Evolutionary conservation across 331 rosid genomes (phyloP).

Genomic region (Telfairia occidentalis): DNA sequence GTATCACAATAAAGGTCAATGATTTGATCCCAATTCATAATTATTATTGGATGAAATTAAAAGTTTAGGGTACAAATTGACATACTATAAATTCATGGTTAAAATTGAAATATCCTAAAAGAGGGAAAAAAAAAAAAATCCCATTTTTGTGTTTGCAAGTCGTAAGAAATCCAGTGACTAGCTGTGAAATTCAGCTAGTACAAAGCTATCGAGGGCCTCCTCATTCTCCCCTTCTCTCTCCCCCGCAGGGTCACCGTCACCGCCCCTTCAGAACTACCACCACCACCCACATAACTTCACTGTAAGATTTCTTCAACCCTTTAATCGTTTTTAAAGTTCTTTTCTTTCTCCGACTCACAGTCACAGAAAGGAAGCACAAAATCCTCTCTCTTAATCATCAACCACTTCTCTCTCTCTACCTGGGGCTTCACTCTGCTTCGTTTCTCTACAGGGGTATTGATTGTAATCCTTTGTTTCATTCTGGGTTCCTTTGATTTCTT

Average conservation of each 20-base stretch:
- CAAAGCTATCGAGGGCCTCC: slow-evolving; percentile 6
- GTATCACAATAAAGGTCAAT: too few species aligned
- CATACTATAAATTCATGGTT: too few species aligned
- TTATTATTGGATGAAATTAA: too few species aligned
- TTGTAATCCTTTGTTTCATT: background rate
- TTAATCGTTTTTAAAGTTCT: background rate
- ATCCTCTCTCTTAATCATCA: background rate
- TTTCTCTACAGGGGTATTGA: background rate
- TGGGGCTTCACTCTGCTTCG: background rate
- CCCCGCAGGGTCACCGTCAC: background rate
- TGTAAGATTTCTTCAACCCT: background rate
- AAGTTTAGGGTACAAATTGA: too few species aligned
- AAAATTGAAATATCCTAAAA: background rate
- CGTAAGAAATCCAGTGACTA: background rate
- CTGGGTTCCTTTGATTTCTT: background rate
- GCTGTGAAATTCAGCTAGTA: slow-evolving; percentile 4
- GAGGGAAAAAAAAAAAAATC: background rate
- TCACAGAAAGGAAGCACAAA: background rate
- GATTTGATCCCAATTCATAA: too few species aligned
- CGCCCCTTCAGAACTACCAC: background rate
- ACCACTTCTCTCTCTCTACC: background rate
- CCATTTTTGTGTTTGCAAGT: background rate
- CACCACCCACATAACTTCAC: background rate
- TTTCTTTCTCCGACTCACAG: background rate
- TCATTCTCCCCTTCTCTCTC: background rate